Base-by-base conservation (phyloP, 148 eudicot species). In the Vaccinium corymbosum region DNA sequence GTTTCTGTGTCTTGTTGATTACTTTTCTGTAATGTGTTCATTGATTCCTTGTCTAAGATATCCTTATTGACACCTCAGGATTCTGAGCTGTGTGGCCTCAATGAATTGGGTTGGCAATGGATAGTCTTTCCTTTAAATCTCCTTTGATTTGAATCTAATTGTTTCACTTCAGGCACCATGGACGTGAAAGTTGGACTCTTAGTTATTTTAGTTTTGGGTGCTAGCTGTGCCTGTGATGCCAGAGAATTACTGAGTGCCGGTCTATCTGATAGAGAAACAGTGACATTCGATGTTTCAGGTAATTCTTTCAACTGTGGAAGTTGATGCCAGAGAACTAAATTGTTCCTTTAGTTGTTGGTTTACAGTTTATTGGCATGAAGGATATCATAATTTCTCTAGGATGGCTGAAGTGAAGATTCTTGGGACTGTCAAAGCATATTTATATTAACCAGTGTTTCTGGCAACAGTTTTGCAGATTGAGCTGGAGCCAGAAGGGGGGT, bases 161-260 rank as follows among this genome's bases (percentile, higher is more conserved):
- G 32, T 61, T 76, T 78, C 57, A 49, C 81, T 78, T 81, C 77
- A 64, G 76, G 87, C 84, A 86, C 84, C 83, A 89, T 89, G 91
- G 87, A 59, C 22, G 49, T 77, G 17, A 88, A 79, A 82, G 84
- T 84, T 72, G 83, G 85, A 80, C 79, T 88, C 75, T 62, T 91
- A 72, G 78, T 88, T 72, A 77, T 89, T 72, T 66, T 84, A 53
- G 46, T 88, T 70, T 13, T 91, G 73, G 85, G 88, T 62, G 49
- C 83, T 81, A 85, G 84, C 83, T 84, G 83, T 88, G 83, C 80
- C 78, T 83, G 86, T 78, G 84, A 88, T 83, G 91, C 91, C 78
- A 86, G 93, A 81, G 89, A 91, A 78, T 16, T 86, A 38, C 42
- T 22, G 59, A 75, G 78, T 14, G 62, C 56, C 57, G 32, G 68